Evolutionary conservation across 192 early-diverging fungal genomes (phyloP), one percentile per base, ranked within the genome.

Genomic region (Podila verticillata): DNA sequence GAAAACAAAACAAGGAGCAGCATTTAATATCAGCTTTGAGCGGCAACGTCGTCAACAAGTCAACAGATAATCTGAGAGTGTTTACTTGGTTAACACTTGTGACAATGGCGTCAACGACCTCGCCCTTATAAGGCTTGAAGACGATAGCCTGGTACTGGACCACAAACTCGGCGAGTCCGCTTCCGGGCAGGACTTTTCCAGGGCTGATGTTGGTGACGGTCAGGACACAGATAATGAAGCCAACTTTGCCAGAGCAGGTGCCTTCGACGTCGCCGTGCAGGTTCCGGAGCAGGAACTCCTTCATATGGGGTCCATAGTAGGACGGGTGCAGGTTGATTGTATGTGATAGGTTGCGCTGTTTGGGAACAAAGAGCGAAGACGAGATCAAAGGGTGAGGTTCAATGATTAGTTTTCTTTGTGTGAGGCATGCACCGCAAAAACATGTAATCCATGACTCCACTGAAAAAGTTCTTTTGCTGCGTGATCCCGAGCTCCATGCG

Each of bases 251-350:
- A 6, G 93, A 91, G 82, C 97, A 97, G 7, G 94, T 95, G 44
- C 97, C 98, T 72, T 98, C 96, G 22, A 98, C 95, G 65, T 99
- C 98, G 10, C 90, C 91, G 78, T 96, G 92, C n/a, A 99, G 86
- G 63, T 94, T 89, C 57, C 92, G 86, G 47, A 87, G 88, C 26
- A 99, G 90, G 67, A 91, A 88, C 57, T 87, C 86, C 30, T 91
- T 83, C 86, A 95, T 91, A 61, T 93, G 90, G 31, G 91, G 91
- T 6, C 96, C 96, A 87, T 97, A 95, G 73, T 91, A 97, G 61
- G 92, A 92, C 32, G 98, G 98, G 70, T 96, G 96, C 49, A 99
- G 91, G 39, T 90, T 91, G 81, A 99, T 97, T 48, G 95, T 98
- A 81, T 98, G 96, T 51, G 91, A 85, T 22, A 99, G 89, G 66